Percentiles rank a stretch among this genome's conserved stretches.
Evolutionary conservation across 225 moss, liverwort and hornwort species (phyloP).

Genomic region (Marchantia polymorpha): DNA sequence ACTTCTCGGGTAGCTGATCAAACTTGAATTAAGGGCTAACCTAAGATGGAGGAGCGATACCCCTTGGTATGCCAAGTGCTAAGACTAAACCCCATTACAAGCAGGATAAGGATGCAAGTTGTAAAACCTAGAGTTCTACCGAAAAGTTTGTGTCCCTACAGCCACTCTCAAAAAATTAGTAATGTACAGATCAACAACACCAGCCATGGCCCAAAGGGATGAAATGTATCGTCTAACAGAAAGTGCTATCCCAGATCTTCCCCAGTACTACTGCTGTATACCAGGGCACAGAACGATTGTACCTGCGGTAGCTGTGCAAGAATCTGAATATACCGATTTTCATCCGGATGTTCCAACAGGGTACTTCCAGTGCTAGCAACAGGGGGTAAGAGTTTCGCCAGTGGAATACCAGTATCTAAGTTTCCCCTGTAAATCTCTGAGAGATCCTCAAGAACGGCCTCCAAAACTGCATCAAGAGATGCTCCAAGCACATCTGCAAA

Average conservation of each 20-base stretch:
- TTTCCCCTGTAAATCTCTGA: slow-evolving; percentile 66
- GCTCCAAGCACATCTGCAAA: slow-evolving; percentile 71
- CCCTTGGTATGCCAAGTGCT: slow-evolving; percentile 5
- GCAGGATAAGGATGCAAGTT: background rate
- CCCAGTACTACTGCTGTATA: slow-evolving; percentile 48
- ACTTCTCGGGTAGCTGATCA: slow-evolving; percentile 13
- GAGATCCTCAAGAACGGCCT: slow-evolving; percentile 85
- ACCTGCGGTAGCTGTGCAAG: slow-evolving; percentile 80
- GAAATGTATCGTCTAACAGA: background rate
- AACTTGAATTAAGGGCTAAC: slow-evolving; percentile 12
- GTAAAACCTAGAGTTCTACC: background rate
- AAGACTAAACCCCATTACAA: slow-evolving; percentile 17
- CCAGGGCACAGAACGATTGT: slow-evolving; percentile 87
- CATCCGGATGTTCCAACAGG: slow-evolving; percentile 80
- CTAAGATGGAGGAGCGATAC: background rate
- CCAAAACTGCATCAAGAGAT: slow-evolving; percentile 75
- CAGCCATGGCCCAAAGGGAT: slow-evolving; percentile 12
- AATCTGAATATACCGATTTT: slow-evolving; percentile 76
- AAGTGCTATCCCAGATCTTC: slow-evolving; percentile 3
- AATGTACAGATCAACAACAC: slow-evolving; percentile 29
- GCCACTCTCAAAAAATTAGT: slow-evolving; percentile 15
- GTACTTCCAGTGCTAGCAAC: slow-evolving; percentile 78
- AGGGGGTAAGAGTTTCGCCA: slow-evolving; percentile 91
- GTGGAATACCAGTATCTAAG: slow-evolving; percentile 69
- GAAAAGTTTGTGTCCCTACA: slow-evolving; percentile 4